phyloP scores from a whole-genome alignment of 345 rosid genomes.

The Iberis pinnata region DNA sequence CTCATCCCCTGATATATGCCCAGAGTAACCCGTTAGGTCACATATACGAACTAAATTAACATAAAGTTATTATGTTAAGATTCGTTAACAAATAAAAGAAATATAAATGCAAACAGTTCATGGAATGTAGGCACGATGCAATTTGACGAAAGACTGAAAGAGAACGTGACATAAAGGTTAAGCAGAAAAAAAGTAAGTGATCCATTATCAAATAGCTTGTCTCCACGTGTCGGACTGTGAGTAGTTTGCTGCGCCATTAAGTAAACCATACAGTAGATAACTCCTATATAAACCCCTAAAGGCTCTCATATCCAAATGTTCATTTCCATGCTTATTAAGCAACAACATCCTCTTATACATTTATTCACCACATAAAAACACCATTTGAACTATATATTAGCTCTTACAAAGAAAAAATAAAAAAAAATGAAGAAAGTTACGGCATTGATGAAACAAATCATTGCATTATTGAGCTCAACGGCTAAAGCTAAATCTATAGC shows the following conservation, averaged over 20 bases:
- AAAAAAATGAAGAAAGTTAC: conserved; percentile 53
- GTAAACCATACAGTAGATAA: conserved; percentile 18
- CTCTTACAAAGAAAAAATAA: conserved; percentile 10
- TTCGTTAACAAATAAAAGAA: too few relatives aligned
- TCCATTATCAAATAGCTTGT: conserved; percentile 18
- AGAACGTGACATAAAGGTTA: conserved; percentile 29
- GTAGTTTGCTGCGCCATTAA: conserved; percentile 28
- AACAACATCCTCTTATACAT: conserved; percentile 11
- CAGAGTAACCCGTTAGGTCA: too few relatives aligned
- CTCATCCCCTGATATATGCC: too few relatives aligned
- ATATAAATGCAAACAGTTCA: too few relatives aligned
- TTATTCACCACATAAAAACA: conserved; percentile 1
- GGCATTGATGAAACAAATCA: conserved; percentile 46
- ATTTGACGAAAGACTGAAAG: conserved; percentile 7
- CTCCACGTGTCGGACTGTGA: conserved; percentile 21
- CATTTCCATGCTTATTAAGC: conserved; percentile 22
- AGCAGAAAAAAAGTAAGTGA: conserved; percentile 18
- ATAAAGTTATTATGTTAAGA: too few relatives aligned
- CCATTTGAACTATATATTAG: background rate
- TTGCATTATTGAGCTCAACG: conserved; percentile 36
- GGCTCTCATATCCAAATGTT: conserved; percentile 18
- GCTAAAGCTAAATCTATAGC: conserved; percentile 55
- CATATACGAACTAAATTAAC: too few relatives aligned
- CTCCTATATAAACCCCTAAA: conserved; percentile 18
- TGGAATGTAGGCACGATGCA: conserved; percentile 24